Base-by-base conservation (phyloP, 345 rosid genomes). In the Xanthoceras sorbifolium region DNA sequence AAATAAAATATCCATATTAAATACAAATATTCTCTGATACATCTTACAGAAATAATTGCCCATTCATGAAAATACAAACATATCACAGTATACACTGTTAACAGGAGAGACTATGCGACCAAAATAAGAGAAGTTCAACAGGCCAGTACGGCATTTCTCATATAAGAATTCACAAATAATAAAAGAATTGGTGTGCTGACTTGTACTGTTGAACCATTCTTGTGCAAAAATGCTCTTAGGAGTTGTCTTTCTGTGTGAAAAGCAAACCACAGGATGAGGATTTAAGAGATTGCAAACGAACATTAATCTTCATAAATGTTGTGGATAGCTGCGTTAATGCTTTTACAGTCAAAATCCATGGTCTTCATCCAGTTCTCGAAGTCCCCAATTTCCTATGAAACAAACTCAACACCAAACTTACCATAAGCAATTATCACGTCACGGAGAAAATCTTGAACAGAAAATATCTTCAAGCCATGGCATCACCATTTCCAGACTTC, bases 311-410 rank as follows among this genome's bases (percentile, higher is more conserved):
- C 84, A 66, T 93, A 92, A 74, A 93, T 92, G 76, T 87, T 89
- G 71, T 83, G 84, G 75, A 95, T 90, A 23, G 98, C 94, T 52
- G 94, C 81, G 66, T 79, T 92, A 73, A 95, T 89, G 84, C 89
- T 90, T 81, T 88, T 92, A 61, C 96, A 89, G 76, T 93, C 97
- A 74, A 83, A 90, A 76, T 95, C 97, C 99, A 95, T 95, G 6
- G 89, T 89, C 97, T 86, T 95, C 93, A 93, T 86, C 98, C 96
- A 90, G 81, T 95, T 92, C 90, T 95, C 99, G 74, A 95, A 89
- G 85, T 95, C 99, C 69, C 98, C 99, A 60, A 90, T 90, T 80
- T 93, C 99, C 98, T 93, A 52, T 9, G 34, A 69, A 28, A 73
- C 23, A 72, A 67, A 64, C 26, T 40, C 36, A n/a, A 28, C n/a